Conservation (phyloP, 768 basidiomycete species). For the Lactifluus hygrophoroides region DNA sequence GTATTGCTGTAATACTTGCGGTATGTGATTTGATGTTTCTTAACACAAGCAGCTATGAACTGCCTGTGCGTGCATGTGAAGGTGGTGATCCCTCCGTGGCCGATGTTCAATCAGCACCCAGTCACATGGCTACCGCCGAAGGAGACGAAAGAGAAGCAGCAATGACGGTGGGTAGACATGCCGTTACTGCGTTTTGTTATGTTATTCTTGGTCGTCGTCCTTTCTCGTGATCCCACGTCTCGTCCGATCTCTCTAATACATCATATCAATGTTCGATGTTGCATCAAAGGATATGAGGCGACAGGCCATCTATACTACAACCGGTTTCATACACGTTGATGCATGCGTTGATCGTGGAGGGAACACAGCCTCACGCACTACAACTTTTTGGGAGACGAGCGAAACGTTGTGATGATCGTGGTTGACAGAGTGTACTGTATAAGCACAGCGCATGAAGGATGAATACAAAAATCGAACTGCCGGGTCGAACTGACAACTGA, state of each 20-base stretch:
- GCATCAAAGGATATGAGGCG: not conserved
- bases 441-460: too few species aligned
- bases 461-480: too few species aligned
- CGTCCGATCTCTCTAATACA: not conserved
- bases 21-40: constrained; percentile 18
- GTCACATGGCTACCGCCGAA: constrained; percentile 48
- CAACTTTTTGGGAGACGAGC: not conserved
- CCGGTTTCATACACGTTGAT: too few species aligned
- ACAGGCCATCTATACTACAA: not conserved
- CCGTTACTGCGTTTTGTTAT: not conserved
- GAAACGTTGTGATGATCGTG: not conserved
- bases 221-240: too few species aligned
- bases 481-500: too few species aligned
- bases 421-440: too few species aligned
- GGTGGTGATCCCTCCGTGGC: constrained; percentile 65
- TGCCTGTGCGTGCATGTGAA: constrained; percentile 23
- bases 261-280: not conserved
- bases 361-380: not conserved
- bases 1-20: constrained; percentile 13
- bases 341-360: not conserved
- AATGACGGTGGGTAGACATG: not conserved
- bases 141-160: constrained; percentile 26
- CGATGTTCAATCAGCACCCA: constrained; percentile 51
- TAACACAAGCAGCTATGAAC: not conserved
- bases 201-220: not conserved